Evolutionary conservation across 352 stramenopile genomes (phyloP), one percentile per base, ranked within the genome.

Genomic region (Pythium pectinolyticum): DNA sequence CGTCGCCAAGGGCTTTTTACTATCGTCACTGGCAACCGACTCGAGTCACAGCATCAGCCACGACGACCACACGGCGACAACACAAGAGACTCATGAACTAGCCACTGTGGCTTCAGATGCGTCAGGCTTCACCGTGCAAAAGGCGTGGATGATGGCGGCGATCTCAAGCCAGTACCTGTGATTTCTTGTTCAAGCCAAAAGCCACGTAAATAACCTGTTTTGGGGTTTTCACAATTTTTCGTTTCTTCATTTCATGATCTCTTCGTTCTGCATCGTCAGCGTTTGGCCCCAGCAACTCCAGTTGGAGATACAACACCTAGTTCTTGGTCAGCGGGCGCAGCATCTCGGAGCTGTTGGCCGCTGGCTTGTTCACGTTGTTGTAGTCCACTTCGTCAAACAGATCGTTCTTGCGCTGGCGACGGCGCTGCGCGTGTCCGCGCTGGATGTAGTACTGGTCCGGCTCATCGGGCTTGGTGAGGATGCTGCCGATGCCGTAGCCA

Each of bases 401-500:
- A 53, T 85, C 70, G 43, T 67, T 58, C 41, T 75, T 73, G 64
- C 75, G 83, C 73, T 93, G 78, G 67, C 84, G 82, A 52, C 67
- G 72, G 53, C 86, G 86, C 66, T 88, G 73, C 56, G 89, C 62
- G 62, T 94, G 83, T 59, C 75, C 75, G 17, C 72, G 84, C 74
- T 93, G 86, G 57, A 94, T 67, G 70, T 95, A 95, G 70, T 83
- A 93, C 70, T 90, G 77, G 57, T 95, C 86, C 7, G 83, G 82
- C 53, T 93, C 80, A 61, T 79, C 70, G 10, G 75, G 50, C 58
- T 68, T 78, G 24, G 70, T 82, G 46, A 84, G 74, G 55, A 92
- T n/a, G 58, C 78, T 89, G 61, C 80, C 86, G 14, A 92, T 63
- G 49, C 87, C 87, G 76, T 94, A 95, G 57, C 82, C 86, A 30